Evolutionary conservation across 2,329 filamentous ascomycete species (phyloP).

Genomic region (Macrophomina tecta): DNA sequence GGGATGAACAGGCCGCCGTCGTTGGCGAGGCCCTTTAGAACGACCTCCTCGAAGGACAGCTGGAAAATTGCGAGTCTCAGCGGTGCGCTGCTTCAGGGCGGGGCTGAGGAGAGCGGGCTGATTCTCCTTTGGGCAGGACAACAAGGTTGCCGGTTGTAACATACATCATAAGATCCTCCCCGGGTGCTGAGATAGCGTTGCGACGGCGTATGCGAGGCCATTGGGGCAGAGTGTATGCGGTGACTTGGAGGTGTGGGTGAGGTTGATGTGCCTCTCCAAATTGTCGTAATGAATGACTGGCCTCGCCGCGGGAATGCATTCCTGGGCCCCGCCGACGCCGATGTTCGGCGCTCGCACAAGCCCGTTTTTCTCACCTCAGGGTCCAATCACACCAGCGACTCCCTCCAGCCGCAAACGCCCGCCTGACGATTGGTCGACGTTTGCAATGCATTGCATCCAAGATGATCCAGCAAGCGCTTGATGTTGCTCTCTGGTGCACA

Average conservation of each 20-base stretch:
- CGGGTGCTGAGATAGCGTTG: slow-evolving; percentile 68
- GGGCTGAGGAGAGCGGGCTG: slow-evolving; percentile 14
- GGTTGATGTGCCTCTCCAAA: background rate
- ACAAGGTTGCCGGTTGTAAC: slow-evolving; percentile 14
- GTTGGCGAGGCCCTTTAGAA: slow-evolving; percentile 83
- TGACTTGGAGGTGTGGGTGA: background rate
- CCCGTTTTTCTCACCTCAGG: slow-evolving; percentile 15
- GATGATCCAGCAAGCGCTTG: too few relatives aligned
- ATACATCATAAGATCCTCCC: slow-evolving; percentile 67
- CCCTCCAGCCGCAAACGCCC: too few relatives aligned
- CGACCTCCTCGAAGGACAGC: slow-evolving; percentile 90
- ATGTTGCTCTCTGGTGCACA: too few relatives aligned
- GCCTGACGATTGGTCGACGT: too few relatives aligned
- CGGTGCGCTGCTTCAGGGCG: slow-evolving; percentile 29
- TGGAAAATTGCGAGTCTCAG: slow-evolving; percentile 43
- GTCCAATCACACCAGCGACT: slow-evolving; percentile 13
- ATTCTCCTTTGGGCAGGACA: slow-evolving; percentile 5
- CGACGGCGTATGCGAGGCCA: slow-evolving; percentile 58
- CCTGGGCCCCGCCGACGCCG: slow-evolving; percentile 6
- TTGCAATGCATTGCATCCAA: too few relatives aligned
- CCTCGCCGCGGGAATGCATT: background rate
- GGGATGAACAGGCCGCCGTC: slow-evolving; percentile 92
- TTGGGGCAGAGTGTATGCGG: slow-evolving; percentile 30
- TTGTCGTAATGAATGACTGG: slow-evolving; percentile 9
- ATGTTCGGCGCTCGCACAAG: slow-evolving; percentile 10